Evolutionary conservation across 2,329 filamentous ascomycete genomes (phyloP).

Genomic region (Fusarium sp.): DNA sequence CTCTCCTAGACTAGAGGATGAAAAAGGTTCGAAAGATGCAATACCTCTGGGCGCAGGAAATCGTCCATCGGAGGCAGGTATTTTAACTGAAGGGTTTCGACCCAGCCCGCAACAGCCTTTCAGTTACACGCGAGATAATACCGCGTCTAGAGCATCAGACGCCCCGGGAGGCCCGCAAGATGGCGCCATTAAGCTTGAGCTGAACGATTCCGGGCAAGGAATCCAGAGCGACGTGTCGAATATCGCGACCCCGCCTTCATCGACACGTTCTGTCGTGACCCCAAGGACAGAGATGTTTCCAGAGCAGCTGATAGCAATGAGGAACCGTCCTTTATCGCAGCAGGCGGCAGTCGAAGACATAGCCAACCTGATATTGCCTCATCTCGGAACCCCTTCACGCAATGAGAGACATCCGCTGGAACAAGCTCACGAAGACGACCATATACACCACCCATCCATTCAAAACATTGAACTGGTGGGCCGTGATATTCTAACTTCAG

Average conservation of each 20-base stretch:
- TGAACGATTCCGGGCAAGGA: conserved; percentile 10
- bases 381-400: conserved; percentile 42
- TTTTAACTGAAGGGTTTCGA: conserved; percentile 3
- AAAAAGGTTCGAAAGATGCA: neutral
- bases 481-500: conserved; percentile 75
- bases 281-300: conserved; percentile 23
- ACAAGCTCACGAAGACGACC: conserved; percentile 15
- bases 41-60: neutral
- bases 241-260: conserved; percentile 44
- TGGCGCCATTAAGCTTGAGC: conserved; percentile 5
- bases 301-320: conserved; percentile 31
- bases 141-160: conserved; percentile 5
- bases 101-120: conserved; percentile 2
- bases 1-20: neutral
- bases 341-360: conserved; percentile 55
- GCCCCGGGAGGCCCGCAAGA: neutral
- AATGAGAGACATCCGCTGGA: neutral
- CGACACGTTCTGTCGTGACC: conserved; percentile 31
- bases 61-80: neutral
- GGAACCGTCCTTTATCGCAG: conserved; percentile 18
- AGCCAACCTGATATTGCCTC: conserved; percentile 55
- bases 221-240: conserved; percentile 41
- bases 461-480: conserved; percentile 39
- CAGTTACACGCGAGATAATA: conserved; percentile 1
- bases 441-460: neutral